Evolutionary conservation across 352 stramenopile genomes (phyloP), one percentile per base, ranked within the genome.

Genomic region (Globisporangium lucens): DNA sequence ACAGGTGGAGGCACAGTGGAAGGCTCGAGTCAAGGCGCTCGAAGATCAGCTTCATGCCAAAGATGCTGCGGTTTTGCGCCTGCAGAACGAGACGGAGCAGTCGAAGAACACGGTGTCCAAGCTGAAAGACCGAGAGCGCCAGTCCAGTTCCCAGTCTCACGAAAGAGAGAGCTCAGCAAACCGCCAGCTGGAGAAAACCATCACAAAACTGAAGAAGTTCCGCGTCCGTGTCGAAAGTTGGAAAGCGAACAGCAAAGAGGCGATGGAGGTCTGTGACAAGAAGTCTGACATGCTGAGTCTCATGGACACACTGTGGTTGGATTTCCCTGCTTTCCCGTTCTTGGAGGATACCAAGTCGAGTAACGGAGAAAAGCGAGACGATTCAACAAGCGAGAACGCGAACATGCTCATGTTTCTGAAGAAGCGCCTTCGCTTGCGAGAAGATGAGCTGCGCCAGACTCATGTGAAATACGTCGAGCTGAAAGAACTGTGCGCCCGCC

Each of bases 381-480:
- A 69, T 10, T 12, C 6, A 7, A 15, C 66, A 17, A 57, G 46
- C 7, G 66, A 73, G 49, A 57, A 46, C 29, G 41, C 69, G 12
- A 77, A 84, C 27, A 69, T 71, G 29, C 55, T 91, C 22, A 15
- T 70, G 9, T 88, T 90, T 20, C 65, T 93, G 12, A 89, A 86
- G 56, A 89, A 87, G 60, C 76, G 76, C 2, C 63, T 91, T 67
- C 74, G 72, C 15, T 63, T 85, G 51, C 76, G 82, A 6, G 85
- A 91, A 56, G 79, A 91, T 20, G 83, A 91, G 62, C 57, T 89
- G 55, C 75, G 73, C 3, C 61, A 82, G 33, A 87, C 76, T 0
- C 79, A 89, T 30, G 72, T 76, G 36, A 93, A 91, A 66, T 91
- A 90, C 55, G 74, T 85, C 0, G 85, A 93, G 56, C 66, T 93